Evolutionary conservation across 1,284 basidiomycete genomes (phyloP), one percentile per base, ranked within the genome.

Genomic region (Nidula niveotomentosa): DNA sequence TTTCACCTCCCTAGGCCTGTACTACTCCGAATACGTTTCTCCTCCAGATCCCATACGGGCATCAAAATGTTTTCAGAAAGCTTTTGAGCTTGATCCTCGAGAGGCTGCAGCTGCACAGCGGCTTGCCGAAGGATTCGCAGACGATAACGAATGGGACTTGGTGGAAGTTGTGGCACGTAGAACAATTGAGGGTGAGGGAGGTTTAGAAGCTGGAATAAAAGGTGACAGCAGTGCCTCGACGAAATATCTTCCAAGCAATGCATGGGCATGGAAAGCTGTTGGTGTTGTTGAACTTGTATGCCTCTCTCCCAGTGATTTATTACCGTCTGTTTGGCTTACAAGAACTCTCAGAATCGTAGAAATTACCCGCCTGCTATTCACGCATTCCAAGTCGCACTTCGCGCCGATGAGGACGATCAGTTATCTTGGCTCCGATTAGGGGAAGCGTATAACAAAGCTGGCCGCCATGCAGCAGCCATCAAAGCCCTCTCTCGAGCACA

Each of bases 191-290:
- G 94, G 94, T 17, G 94, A 96, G 74, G 93, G 93, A 18, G 92
- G 90, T 8, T 63, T 89, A 15, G 83, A 87, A 62, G 85, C 82
- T 35, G 85, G 86, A 0, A 69, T 82, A 12, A 78, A 77, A 15
- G 69, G 75, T 18, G 77, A 76, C 44, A 68, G 76, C 46, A 76
- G 73, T 48, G 74, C 77, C 0, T 71, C 70, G 37, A 76, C 72
- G 44, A 76, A 81, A 58, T 85, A 85, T 68, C 79, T 88, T 36
- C 91, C 94, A 0, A 86, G 85, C 44, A 96, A 95, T 63, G 84
- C 90, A 2, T 99, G 97, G 97, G 97, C 97, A 1, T 99, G 96
- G 95, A 98, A 98, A 71, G 96, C 97, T 8, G 77, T 97, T 33
- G 97, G 97, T 1, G 85, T 93, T 1, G 95, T 96, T 1, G 94